Conservation (phyloP, 148 eudicot genomes). For the Rhododendron ferrugineum region DNA sequence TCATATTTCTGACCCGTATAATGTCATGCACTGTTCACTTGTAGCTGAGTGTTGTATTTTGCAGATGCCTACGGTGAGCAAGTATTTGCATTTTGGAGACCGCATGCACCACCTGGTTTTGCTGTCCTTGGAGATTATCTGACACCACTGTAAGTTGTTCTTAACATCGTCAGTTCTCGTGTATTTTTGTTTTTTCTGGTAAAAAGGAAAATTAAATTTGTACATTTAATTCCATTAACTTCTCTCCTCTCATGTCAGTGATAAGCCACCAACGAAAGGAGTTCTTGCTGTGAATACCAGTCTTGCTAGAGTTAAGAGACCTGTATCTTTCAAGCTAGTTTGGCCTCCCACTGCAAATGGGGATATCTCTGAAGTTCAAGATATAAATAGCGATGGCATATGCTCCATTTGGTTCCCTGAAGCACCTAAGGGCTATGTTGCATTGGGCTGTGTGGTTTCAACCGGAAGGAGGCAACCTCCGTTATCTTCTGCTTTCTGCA, state of each 20-base stretch:
- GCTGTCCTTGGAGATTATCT: conserved; percentile 94
- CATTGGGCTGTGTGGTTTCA: conserved; percentile 98
- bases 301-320: conserved; percentile 76
- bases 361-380: conserved; percentile 31
- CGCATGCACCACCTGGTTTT: conserved; percentile 96
- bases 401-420: conserved; percentile 93
- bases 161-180: background rate
- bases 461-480: conserved; percentile 61
- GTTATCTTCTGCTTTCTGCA: conserved; percentile 69
- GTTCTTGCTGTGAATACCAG: conserved; percentile 87
- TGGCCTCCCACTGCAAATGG: conserved; percentile 50
- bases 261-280: conserved; percentile 94
- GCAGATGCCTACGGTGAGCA: conserved; percentile 56
- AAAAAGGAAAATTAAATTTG: background rate
- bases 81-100: conserved; percentile 86
- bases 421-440: conserved; percentile 88
- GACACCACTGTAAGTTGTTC: conserved; percentile 69
- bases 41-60: conserved; percentile 5
- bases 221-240: background rate
- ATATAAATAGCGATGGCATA: conserved; percentile 8
- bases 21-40: background rate
- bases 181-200: background rate
- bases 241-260: conserved; percentile 32
- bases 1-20: background rate
- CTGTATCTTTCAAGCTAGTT: conserved; percentile 69